Percentiles rank a stretch among this genome's conserved stretches.
Evolutionary conservation across 768 basidiomycete species (phyloP).

Genomic region (Phylloporus sp.): DNA sequence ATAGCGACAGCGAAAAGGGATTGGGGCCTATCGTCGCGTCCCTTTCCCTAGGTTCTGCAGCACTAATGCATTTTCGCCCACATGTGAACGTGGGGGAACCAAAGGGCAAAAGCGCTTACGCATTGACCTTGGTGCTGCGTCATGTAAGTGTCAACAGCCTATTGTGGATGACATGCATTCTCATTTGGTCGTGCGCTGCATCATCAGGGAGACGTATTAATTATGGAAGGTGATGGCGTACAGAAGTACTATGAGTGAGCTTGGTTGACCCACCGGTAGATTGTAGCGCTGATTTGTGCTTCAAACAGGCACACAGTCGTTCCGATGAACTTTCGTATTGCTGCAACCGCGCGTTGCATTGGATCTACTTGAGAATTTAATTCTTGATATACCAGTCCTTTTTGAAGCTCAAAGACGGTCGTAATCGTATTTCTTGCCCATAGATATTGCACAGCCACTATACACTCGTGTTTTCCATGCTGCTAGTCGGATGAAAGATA

Average conservation of each 20-base stretch:
- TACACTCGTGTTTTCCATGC: neutral
- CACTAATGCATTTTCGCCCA: conserved; percentile 75
- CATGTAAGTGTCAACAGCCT: conserved; percentile 46
- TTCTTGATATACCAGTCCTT: neutral
- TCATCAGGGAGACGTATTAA: conserved; percentile 70
- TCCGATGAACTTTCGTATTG: conserved; percentile 73
- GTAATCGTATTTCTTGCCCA: neutral
- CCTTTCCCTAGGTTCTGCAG: conserved; percentile 71
- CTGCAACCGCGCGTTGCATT: conserved; percentile 74
- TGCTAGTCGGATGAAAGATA: neutral
- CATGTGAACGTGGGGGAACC: conserved; percentile 37
- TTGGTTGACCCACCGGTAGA: neutral
- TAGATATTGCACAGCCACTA: neutral
- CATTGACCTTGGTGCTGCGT: conserved; percentile 55
- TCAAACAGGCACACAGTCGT: conserved; percentile 65
- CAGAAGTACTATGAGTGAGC: conserved; percentile 71
- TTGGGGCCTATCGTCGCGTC: conserved; percentile 72
- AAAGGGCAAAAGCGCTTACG: conserved; percentile 27
- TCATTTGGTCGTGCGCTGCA: neutral
- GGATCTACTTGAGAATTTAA: conserved; percentile 26
- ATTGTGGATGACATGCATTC: neutral
- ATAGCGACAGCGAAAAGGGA: conserved; percentile 74
- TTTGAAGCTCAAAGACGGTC: neutral
- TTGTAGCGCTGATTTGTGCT: conserved; percentile 8
- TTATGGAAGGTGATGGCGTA: conserved; percentile 70